These are phyloP conservation scores for Mycena citricolor DNA, from an alignment of 1,284 basidiomycete genomes.

Conservation along the genomic window DNA sequence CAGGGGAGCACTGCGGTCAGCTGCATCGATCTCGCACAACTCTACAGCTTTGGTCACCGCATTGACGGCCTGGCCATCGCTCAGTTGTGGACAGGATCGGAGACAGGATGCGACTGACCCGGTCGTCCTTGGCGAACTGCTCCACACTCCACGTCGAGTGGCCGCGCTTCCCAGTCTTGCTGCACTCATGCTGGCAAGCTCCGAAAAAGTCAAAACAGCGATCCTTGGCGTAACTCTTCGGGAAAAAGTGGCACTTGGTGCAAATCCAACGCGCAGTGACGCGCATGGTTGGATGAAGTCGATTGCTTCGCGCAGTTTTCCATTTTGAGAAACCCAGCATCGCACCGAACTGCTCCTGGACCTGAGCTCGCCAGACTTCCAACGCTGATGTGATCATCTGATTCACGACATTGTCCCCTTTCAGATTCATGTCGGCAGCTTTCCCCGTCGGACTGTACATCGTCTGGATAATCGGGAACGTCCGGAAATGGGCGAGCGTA, in stretches of 20 bases:
- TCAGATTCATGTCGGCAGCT: conserved; percentile 8
- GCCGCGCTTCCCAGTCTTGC: conserved; percentile 27
- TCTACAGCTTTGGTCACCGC: conserved; percentile 39
- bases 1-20: conserved; percentile 29
- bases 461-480: conserved; percentile 13
- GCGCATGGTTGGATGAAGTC: conserved; percentile 55
- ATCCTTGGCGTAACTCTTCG: conserved; percentile 35
- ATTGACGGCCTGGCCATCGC: conserved; percentile 42
- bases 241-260: conserved; percentile 43
- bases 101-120: conserved; percentile 38
- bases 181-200: conserved; percentile 59
- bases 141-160: conserved; percentile 44
- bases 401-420: conserved; percentile 23
- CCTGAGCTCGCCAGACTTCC: conserved; percentile 45
- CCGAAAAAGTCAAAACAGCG: conserved; percentile 53
- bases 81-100: background rate
- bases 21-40: conserved; percentile 33
- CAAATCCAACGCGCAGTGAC: conserved; percentile 61
- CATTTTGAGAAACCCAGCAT: conserved; percentile 49
- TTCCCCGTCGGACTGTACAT: conserved; percentile 2
- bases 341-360: conserved; percentile 41
- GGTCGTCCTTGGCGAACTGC: conserved; percentile 55
- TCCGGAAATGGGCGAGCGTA: conserved; percentile 15
- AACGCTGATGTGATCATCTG: conserved; percentile 47
- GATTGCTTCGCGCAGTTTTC: conserved; percentile 44